Base-by-base conservation (phyloP, 1,284 basidiomycete species). In the Polyporus tsugae region DNA sequence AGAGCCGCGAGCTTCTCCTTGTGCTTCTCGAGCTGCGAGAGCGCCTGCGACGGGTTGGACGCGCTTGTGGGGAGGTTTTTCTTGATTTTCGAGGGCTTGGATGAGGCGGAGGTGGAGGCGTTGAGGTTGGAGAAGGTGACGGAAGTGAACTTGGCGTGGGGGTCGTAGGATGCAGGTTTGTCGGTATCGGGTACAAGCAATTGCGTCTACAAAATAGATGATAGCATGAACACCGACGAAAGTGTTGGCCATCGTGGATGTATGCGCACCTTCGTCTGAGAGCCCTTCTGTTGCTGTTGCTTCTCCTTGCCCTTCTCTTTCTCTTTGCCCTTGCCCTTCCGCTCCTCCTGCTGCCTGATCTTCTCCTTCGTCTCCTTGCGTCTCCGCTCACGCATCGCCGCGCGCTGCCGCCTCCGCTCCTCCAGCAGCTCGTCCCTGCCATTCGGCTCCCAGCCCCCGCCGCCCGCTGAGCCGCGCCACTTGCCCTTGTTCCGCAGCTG, bases 351-450 rank as follows among this genome's bases (percentile, higher is more conserved):
- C 63, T 82, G 85, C 69, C 83, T 78, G 62, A 91, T 90, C 80
- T 93, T 93, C 81, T 96, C 95, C 78, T 87, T 92, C 29, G 93
- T 93, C 83, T 94, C 93, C 77, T 92, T 93, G 77, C 95, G 80
- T 73, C 96, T 82, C 68, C 90, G 86, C 78, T 97, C 96, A 36
- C 95, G 85, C 84, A 97, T 86, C 49, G 91, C 89, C 1, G 92
- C 95, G 11, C 95, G 83, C 75, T 93, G 90, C 75, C 81, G 81
- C 73, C 95, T 82, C 64, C 93, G 85, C 78, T 95, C 93, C 75
- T 95, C 93, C 66, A 97, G 80, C 63, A 98, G 79, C 72, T 91
- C 94, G 75, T 97, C 95, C 76, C 87, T 89, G 72, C 88, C 89
- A n/a, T 82, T 85, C 17, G 87, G 82, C 71, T 87, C 86, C 9